Conservation (phyloP, 805 yeast species). For the Monosporozyma servazzii region DNA sequence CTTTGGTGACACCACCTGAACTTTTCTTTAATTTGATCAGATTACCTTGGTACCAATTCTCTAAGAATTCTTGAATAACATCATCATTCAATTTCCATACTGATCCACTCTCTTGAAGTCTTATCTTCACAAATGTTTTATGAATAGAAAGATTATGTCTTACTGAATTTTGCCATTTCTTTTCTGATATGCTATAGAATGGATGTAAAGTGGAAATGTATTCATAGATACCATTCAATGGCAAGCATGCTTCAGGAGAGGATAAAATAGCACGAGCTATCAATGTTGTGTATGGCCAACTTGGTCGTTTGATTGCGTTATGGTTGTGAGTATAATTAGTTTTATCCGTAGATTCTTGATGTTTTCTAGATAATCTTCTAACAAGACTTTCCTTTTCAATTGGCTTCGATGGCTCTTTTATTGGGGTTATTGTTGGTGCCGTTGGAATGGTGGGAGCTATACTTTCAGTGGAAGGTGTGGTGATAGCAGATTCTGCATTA, state of each 20-base stretch:
- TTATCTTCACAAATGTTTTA: conserved; percentile 91
- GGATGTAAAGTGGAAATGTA: conserved; percentile 61
- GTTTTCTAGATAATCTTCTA: background rate
- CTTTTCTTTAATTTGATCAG: conserved; percentile 54
- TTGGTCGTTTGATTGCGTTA: conserved; percentile 54
- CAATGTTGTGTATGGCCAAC: conserved; percentile 94
- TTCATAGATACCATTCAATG: conserved; percentile 80
- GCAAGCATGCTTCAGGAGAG: conserved; percentile 73
- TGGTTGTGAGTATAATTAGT: background rate
- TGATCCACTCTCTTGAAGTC: conserved; percentile 98
- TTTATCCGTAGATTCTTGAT: background rate
- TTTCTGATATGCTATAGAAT: conserved; percentile 12
- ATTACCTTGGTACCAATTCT: conserved; percentile 67
- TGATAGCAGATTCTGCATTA: no score
- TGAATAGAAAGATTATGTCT: conserved; percentile 89
- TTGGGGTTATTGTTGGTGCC: background rate
- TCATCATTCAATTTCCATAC: conserved; percentile 91
- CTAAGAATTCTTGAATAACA: conserved; percentile 73
- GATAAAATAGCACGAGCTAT: conserved; percentile 93
- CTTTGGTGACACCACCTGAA: conserved; percentile 71
- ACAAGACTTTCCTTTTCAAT: background rate
- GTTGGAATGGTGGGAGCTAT: background rate
- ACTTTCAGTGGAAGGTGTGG: background rate
- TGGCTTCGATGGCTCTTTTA: background rate
- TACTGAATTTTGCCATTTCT: conserved; percentile 95